phyloP scores from a whole-genome alignment of 352 stramenopile species.

The Labyrinthula sp. region DNA sequence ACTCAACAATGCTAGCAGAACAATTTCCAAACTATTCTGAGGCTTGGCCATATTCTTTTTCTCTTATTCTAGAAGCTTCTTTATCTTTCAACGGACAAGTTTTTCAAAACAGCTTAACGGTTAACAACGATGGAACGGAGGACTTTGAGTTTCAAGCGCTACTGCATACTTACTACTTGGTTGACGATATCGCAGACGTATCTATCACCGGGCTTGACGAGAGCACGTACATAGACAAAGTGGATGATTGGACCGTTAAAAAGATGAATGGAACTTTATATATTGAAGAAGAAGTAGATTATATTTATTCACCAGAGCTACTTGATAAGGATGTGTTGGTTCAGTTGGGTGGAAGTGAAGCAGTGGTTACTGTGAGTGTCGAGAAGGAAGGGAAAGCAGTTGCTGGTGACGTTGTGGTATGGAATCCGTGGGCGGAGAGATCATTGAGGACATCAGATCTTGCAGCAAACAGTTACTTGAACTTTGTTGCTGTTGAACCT shows the following conservation, averaged over 20 bases:
- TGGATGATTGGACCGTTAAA: slow-evolving; percentile 44
- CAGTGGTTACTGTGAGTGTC: no score
- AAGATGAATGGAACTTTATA: slow-evolving; percentile 1
- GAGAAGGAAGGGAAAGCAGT: no score
- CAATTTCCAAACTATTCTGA: no score
- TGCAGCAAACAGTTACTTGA: slow-evolving; percentile 67
- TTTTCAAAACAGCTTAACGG: slow-evolving; percentile 58
- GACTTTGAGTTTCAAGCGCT: slow-evolving; percentile 69
- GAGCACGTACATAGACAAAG: slow-evolving; percentile 63
- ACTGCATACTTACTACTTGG: slow-evolving; percentile 73
- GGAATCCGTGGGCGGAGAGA: slow-evolving; percentile 78
- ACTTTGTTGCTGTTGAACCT: slow-evolving; percentile 83
- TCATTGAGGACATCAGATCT: slow-evolving; percentile 73
- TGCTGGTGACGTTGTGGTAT: slow-evolving; percentile 56
- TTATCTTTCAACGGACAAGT: no score
- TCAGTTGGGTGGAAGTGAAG: slow-evolving; percentile 7
- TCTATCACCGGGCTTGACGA: slow-evolving; percentile 61
- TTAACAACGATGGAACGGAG: slow-evolving; percentile 62
- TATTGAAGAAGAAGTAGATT: no score
- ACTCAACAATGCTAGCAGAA: no score
- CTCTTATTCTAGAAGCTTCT: no score
- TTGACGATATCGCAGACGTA: slow-evolving; percentile 48
- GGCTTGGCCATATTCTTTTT: slow-evolving; percentile 54
- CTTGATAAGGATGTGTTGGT: slow-evolving; percentile 56
- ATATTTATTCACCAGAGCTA: slow-evolving; percentile 54